Percentiles rank a stretch among this genome's conserved stretches.
These are phyloP conservation scores for Agastache rugosa DNA, from an alignment of 257 asterid species.

Conservation along the genomic window DNA sequence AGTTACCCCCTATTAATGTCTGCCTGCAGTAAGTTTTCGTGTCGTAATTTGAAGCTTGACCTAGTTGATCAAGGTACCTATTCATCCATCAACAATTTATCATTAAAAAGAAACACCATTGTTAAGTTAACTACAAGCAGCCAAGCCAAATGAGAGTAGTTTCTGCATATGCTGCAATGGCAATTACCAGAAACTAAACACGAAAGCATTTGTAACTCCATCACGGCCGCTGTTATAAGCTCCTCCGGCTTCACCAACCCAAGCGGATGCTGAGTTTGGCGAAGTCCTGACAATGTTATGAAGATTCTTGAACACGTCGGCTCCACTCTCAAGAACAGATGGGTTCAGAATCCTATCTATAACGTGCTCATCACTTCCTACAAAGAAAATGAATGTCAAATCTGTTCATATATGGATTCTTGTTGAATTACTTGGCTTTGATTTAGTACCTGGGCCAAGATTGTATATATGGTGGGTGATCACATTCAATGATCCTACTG, in stretches of 20 bases:
- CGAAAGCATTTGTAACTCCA: constrained; percentile 72
- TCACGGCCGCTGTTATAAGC: constrained; percentile 79
- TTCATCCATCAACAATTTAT: constrained; percentile 13
- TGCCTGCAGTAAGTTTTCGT: constrained; percentile 85
- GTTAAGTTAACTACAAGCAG: constrained; percentile 5
- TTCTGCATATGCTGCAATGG: background rate
- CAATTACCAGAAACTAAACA: constrained; percentile 75
- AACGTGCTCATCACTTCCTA: constrained; percentile 70
- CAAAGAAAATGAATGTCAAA: constrained; percentile 5
- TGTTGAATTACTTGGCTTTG: background rate
- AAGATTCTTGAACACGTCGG: constrained; percentile 47
- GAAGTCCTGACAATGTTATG: constrained; percentile 48
- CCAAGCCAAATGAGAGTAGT: background rate
- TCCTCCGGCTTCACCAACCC: constrained; percentile 94
- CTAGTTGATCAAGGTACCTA: constrained; percentile 91
- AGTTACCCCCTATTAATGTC: constrained; percentile 82
- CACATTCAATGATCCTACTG: constrained; percentile 42
- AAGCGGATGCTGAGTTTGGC: constrained; percentile 52
- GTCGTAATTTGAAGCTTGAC: constrained; percentile 62
- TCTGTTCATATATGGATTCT: background rate
- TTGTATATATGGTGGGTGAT: constrained; percentile 49
- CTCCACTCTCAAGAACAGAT: constrained; percentile 62
- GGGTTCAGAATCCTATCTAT: constrained; percentile 69
- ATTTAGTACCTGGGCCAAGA: constrained; percentile 46
- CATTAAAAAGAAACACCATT: background rate